Percentiles rank a stretch among this genome's conserved stretches.
These are phyloP conservation scores for Xenosphaeropsis pyriputrescens DNA, from an alignment of 2,329 filamentous ascomycete species.

Conservation along the genomic window DNA sequence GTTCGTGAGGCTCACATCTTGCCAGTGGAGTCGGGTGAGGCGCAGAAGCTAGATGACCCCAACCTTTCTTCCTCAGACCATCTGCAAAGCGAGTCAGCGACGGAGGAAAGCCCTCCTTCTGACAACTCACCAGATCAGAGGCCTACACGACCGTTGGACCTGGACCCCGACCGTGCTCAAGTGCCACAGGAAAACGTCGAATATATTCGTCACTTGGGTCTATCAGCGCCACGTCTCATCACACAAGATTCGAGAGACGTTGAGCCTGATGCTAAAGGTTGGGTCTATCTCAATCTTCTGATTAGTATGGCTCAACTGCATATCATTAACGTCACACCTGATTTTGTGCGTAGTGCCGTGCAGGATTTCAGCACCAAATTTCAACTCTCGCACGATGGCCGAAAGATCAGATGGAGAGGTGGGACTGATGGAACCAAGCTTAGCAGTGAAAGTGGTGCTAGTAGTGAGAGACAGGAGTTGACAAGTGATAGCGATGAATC, in stretches of 20 bases:
- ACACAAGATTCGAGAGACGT: slow-evolving; percentile 32
- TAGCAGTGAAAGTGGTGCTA: slow-evolving; percentile 45
- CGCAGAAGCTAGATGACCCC: slow-evolving; percentile 2
- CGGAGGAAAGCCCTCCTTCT: slow-evolving; percentile 1
- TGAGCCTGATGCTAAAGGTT: slow-evolving; percentile 52
- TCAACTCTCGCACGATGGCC: slow-evolving; percentile 62
- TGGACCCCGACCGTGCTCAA: slow-evolving; percentile 67
- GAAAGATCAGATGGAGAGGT: slow-evolving; percentile 69
- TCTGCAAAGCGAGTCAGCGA: slow-evolving; percentile 3
- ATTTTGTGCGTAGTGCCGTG: slow-evolving; percentile 62
- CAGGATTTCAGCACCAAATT: slow-evolving; percentile 58
- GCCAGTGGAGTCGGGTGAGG: slow-evolving; percentile 4
- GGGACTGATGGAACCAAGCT: slow-evolving; percentile 48
- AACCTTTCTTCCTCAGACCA: slow-evolving; percentile 4
- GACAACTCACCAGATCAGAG: slow-evolving; percentile 47
- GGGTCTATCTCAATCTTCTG: slow-evolving; percentile 72
- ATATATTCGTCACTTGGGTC: slow-evolving; percentile 62
- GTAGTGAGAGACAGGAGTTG: slow-evolving; percentile 29
- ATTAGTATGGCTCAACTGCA: slow-evolving; percentile 75
- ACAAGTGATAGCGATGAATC: slow-evolving; percentile 9
- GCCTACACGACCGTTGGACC: slow-evolving; percentile 60
- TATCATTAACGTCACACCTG: slow-evolving; percentile 67
- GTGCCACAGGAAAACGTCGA: slow-evolving; percentile 64
- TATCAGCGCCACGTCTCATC: slow-evolving; percentile 41
- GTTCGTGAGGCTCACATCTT: slow-evolving; percentile 25